A percentile compares a stretch with the other conserved stretches of the same genome.
Conservation (phyloP, 2,329 filamentous ascomycete species). For the Uncinocarpus reesii region DNA sequence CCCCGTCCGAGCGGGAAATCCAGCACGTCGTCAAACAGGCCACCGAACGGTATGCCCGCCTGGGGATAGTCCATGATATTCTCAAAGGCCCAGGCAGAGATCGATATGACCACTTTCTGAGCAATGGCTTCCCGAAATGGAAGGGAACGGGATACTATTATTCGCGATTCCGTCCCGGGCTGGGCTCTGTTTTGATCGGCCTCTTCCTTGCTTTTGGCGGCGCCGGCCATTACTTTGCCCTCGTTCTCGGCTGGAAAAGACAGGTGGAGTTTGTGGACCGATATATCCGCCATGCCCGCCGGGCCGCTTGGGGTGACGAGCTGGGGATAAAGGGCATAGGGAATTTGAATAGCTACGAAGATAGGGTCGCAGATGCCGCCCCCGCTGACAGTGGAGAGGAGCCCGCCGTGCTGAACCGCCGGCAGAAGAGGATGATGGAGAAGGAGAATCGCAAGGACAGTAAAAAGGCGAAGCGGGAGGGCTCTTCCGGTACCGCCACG, state of each 20-base stretch:
- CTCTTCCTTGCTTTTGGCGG: slow-evolving; percentile 76
- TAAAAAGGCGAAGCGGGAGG: slow-evolving; percentile 36
- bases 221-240: slow-evolving; percentile 71
- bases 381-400: slow-evolving; percentile 36
- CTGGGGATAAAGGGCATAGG: slow-evolving; percentile 56
- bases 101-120: slow-evolving; percentile 88
- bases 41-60: slow-evolving; percentile 68
- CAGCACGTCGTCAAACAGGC: slow-evolving; percentile 70
- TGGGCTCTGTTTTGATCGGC: slow-evolving; percentile 72
- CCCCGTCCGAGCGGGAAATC: slow-evolving; percentile 63
- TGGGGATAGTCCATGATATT: slow-evolving; percentile 76
- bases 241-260: slow-evolving; percentile 79
- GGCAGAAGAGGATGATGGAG: slow-evolving; percentile 80
- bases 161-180: slow-evolving; percentile 77
- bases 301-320: slow-evolving; percentile 82
- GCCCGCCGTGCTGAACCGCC: slow-evolving; percentile 61
- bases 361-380: slow-evolving; percentile 24
- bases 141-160: slow-evolving; percentile 99
- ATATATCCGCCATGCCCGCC: slow-evolving; percentile 81
- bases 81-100: slow-evolving; percentile 69
- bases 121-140: slow-evolving; percentile 90
- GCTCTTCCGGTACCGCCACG: slow-evolving; percentile 41
- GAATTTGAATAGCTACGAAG: slow-evolving; percentile 44
- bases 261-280: slow-evolving; percentile 84
- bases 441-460: slow-evolving; percentile 62